Base-by-base conservation (phyloP, 345 rosid genomes). In the Bruguiera sexangula region DNA sequence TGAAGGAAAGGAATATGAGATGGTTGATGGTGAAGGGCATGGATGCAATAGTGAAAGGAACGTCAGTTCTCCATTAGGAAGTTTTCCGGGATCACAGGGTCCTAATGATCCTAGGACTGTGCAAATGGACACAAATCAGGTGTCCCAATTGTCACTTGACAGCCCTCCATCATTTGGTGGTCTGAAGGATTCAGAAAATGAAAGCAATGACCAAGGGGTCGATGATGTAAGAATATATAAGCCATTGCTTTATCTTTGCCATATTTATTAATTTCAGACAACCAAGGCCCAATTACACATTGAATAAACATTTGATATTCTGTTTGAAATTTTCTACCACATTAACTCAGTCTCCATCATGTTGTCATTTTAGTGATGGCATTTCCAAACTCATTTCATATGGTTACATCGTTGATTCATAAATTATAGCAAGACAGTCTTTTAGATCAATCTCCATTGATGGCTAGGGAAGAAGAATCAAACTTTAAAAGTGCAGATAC, bases 111-210 rank as follows among this genome's bases (percentile, higher is more conserved):
- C 64, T 73, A 70, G 72, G 68, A 69, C 43, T 66, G 36, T 16
- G 46, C 73, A 69, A 56, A 52, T 34, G 18, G 75, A 15, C 31
- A 37, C 75, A 64, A 79, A 77, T 72, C 81, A 8, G 26, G 69
- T 57, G 50, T 84, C 76, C 36, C 84, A 73, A 27, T 53, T 75
- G 34, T 80, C 81, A 19, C 70, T 70, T 53, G 74, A 74, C 53
- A 88, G 91, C 63, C 90, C 81, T 46, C 85, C 85, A 50, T 85
- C 91, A 56, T 78, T 63, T 61, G 86, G 81, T 75, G 86, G 81
- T 66, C 55, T 69, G 9, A 81, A 73, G 79, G 80, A 70, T 48
- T 75, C 84, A 37, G 88, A 81, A 73, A 84, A 76, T 75, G 86
- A 83, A 50, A 84, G 77, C 46, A 77, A 64, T 60, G 79, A 74